phyloP scores from a whole-genome alignment of 805 yeast species.

The Metschnikowia reukaufii region DNA sequence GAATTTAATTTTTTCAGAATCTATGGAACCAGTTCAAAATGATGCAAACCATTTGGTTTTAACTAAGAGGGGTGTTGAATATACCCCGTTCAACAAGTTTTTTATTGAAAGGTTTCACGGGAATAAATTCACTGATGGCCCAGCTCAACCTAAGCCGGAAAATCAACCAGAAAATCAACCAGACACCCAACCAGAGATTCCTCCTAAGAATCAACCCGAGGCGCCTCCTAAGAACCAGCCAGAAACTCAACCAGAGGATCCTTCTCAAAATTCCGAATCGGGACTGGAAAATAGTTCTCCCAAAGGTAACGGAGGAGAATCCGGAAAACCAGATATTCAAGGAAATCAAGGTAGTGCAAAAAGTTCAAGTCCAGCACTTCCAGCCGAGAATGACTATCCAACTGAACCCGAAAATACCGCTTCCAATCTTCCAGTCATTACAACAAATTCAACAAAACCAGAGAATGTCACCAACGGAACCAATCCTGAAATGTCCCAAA shows the following conservation, averaged over 20 bases:
- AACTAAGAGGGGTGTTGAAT: background rate
- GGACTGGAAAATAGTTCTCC: background rate
- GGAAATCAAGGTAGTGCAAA: no score
- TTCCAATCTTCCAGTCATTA: no score
- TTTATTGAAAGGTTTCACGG: slow-evolving; percentile 1
- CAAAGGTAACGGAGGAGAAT: no score
- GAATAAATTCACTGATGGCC: background rate
- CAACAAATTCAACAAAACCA: no score
- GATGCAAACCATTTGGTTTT: background rate
- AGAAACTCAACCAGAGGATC: no score
- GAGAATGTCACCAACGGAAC: no score
- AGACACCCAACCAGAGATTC: background rate
- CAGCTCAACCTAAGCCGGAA: background rate
- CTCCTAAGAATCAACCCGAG: background rate
- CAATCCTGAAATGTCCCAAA: no score
- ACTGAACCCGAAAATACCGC: no score
- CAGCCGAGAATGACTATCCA: no score
- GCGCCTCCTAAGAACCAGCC: background rate
- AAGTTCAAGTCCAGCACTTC: no score
- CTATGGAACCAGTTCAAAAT: background rate
- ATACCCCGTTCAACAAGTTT: slow-evolving; percentile 1
- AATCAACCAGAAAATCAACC: background rate
- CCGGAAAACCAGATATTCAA: no score
- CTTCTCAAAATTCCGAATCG: background rate
- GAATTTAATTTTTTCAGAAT: no score